A percentile compares a stretch with the other conserved stretches of the same genome.
Conservation (phyloP, 129 eudicot genomes). For the Flaveria sonorensis region DNA sequence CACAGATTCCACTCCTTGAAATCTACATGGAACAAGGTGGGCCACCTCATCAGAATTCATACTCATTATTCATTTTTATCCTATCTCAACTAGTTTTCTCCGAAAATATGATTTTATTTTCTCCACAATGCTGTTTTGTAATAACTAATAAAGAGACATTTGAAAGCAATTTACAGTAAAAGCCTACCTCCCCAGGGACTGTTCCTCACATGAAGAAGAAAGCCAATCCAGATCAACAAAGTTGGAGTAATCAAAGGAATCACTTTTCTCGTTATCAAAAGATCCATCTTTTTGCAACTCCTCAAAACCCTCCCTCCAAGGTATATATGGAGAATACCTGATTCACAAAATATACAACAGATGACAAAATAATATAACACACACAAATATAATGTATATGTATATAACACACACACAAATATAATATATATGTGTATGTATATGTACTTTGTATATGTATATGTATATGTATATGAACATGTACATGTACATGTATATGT, state of each 20-base stretch:
- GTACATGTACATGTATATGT: neutral
- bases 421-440: no score
- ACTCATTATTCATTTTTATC: neutral
- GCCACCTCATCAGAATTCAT: neutral
- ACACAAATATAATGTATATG: neutral
- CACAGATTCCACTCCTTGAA: neutral
- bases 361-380: neutral
- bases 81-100: neutral
- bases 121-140: constrained; percentile 10
- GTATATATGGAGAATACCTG: constrained; percentile 47
- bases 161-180: constrained; percentile 3
- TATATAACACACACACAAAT: no score
- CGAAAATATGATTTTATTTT: neutral
- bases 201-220: constrained; percentile 73
- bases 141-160: neutral
- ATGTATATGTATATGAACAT: neutral
- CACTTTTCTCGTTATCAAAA: constrained; percentile 50
- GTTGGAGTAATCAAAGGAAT: constrained; percentile 68
- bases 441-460: no score
- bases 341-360: constrained; percentile 20
- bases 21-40: neutral
- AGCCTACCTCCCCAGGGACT: constrained; percentile 59
- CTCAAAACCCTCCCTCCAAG: constrained; percentile 31
- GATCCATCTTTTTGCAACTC: constrained; percentile 42
- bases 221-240: constrained; percentile 86